Evolutionary conservation across 2,329 filamentous ascomycete species (phyloP), one percentile per base, ranked within the genome.

Genomic region (Lachnellula suecica): DNA sequence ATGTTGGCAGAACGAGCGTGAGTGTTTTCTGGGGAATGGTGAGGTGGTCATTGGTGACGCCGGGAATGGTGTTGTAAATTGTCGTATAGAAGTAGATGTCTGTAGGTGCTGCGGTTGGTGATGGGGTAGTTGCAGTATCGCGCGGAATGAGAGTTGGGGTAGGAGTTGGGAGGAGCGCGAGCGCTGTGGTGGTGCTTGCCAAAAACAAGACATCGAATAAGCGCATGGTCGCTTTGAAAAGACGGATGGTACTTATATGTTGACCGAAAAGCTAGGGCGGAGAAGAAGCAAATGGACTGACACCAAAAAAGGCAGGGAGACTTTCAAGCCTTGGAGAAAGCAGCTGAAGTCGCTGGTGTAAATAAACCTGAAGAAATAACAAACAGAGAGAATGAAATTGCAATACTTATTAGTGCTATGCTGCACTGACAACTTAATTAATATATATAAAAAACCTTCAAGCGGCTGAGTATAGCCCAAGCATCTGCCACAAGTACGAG

Each of bases 11-110:
- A 10, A 43, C 23, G 4, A 53, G 7, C 3, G 44, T 48, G 2
- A 53, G 44, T 1, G 70, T 73, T 25, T 68, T 63, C 4, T 52
- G 66, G 2, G 70, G 63, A 15, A 66, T 55, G 0, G 62, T 68
- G 17, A 61, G 59, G 17, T 65, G 51, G 3, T 42, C 56, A 47
- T 67, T 59, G n/a, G 67, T 68, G 8, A 63, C 44, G 8, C 66
- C 66, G 1, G 56, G 44, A 9, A 66, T 60, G 13, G 57, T 65
- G 54, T 70, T 55, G 49, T 63, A 49, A 6, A 68, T 45, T 2
- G 68, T 70, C 7, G 63, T 64, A 20, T 64, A 60, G 53, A 69
- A 71, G 24, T 47, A 27, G 19, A 42, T 42, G 13, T 13, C 34
- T 25, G 45, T 42, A 5, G 44, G 17, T n/a, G 49, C 44, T 19